Base-by-base conservation (phyloP, 345 rosid genomes). In the Rhizophora mangle region DNA sequence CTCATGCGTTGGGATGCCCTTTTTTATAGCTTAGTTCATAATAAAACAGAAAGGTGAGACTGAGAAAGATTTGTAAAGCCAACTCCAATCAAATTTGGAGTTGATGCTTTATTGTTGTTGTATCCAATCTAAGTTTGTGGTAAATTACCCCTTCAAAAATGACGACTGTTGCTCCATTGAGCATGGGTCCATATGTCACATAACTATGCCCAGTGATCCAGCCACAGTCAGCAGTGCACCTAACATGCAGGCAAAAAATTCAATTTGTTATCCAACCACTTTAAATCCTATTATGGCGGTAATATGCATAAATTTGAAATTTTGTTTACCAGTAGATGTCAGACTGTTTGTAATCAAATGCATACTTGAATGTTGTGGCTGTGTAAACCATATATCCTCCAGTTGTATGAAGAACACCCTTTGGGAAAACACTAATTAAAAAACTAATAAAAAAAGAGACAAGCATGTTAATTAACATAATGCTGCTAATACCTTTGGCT, bases 221-320 rank as follows among this genome's bases (percentile, higher is more conserved):
- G 74, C 99, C 99, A 85, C 99, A 95, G 76, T 95, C 99, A 77
- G 99, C 99, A 39, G 99, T 95, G 82, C 99, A 95, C 99, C 99
- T 95, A 72, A 72, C 58, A 60, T 72, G 34, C 61, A 74, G 20
- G 65, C 72, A 72, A 66, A 61, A 60, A 24, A 31, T 26, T 62
- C 54, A 60, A 6, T 64, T 61, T 51, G 52, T 49, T 29, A 62
- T 32, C 21, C 20, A 49, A 63, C 56, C 39, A 18, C 34, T 69
- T 54, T 30, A 43, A 72, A 64, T 51, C 26, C 36, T 46, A 47
- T 58, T 34, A 18, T 62, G 30, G 34, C 60, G 60, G 64, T 34
- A 69, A 46, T 20, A 56, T 56, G 65, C 46, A 55, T 16, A 49
- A 13, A 53, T 34, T 55, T 19, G 56, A 63, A 71, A 73, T 52